These are phyloP conservation scores for Cryptosporidium muris DNA, from an alignment of 169 alveolate genomes.

Conservation along the genomic window DNA sequence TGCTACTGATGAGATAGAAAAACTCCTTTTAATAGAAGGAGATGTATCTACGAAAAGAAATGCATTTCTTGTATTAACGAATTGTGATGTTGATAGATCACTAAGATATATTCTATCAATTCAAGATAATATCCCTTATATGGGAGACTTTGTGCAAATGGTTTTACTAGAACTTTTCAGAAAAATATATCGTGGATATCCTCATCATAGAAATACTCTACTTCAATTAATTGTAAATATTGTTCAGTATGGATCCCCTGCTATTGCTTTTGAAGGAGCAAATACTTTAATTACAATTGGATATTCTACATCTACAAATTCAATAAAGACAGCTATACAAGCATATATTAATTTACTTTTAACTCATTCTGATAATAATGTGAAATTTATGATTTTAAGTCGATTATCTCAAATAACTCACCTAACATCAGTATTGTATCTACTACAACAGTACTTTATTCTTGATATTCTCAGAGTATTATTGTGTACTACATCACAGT, in stretches of 20 bases:
- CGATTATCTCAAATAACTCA: constrained; percentile 73
- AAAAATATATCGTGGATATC: constrained; percentile 86
- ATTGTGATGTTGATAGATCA: constrained; percentile 86
- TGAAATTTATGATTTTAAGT: constrained; percentile 83
- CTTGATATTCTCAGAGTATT: constrained; percentile 40
- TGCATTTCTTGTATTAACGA: constrained; percentile 87
- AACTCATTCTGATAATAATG: constrained; percentile 87
- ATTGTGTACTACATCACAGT: constrained; percentile 32
- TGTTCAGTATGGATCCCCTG: constrained; percentile 74
- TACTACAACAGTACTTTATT: constrained; percentile 33
- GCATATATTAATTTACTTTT: constrained; percentile 80
- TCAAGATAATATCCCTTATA: constrained; percentile 62
- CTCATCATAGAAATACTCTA: constrained; percentile 78
- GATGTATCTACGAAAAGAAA: constrained; percentile 92
- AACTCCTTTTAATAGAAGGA: constrained; percentile 79
- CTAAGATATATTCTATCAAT: constrained; percentile 79
- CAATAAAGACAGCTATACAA: constrained; percentile 81
- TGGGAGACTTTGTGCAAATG: constrained; percentile 85
- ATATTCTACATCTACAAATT: constrained; percentile 78
- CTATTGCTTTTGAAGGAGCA: constrained; percentile 91
- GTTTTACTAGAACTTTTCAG: constrained; percentile 87
- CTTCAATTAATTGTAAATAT: constrained; percentile 78
- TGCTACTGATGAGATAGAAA: constrained; percentile 81
- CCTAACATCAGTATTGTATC: constrained; percentile 52
- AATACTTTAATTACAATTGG: constrained; percentile 79